Evolutionary conservation across 2,329 filamentous ascomycete species (phyloP).

Genomic region (Thelonectria rubi): DNA sequence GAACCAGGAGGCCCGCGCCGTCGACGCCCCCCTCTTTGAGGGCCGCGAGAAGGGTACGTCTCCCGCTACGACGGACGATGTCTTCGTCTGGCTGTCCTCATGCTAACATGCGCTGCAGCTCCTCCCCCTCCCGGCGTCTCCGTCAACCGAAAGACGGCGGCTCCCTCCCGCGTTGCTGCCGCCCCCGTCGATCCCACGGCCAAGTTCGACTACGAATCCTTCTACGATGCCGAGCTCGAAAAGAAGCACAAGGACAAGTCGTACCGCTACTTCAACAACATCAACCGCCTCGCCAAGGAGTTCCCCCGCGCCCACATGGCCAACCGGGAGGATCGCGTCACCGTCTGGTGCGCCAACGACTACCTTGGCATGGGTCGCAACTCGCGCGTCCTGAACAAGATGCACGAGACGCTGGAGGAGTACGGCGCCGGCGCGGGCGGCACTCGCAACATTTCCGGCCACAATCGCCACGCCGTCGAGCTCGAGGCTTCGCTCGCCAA

Average conservation of each 20-base stretch:
- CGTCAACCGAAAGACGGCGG: slow-evolving; percentile 36
- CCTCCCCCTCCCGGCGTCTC: slow-evolving; percentile 38
- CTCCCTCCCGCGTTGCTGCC: slow-evolving; percentile 35
- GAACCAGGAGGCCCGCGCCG: slow-evolving; percentile 78
- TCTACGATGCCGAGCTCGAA: slow-evolving; percentile 88
- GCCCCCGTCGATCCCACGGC: slow-evolving; percentile 48
- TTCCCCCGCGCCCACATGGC: slow-evolving; percentile 96
- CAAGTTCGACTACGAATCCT: slow-evolving; percentile 90
- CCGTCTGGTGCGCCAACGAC: slow-evolving; percentile 99
- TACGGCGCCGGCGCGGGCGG: slow-evolving; percentile 96
- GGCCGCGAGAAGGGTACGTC: slow-evolving; percentile 61
- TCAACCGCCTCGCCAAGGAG: slow-evolving; percentile 96
- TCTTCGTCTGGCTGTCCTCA: slow-evolving; percentile 1
- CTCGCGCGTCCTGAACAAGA: slow-evolving; percentile 82
- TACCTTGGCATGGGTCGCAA: slow-evolving; percentile 98
- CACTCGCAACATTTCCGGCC: slow-evolving; percentile 96
- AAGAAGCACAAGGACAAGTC: slow-evolving; percentile 99
- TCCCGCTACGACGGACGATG: background rate
- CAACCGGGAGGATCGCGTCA: slow-evolving; percentile 83
- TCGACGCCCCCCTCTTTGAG: slow-evolving; percentile 67
- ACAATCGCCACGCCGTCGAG: slow-evolving; percentile 92
- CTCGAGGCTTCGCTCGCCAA: slow-evolving; percentile 85
- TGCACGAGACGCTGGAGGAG: slow-evolving; percentile 94
- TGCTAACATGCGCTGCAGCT: slow-evolving; percentile 30
- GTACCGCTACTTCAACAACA: slow-evolving; percentile 99